Percentiles rank a stretch among this genome's conserved stretches.
Evolutionary conservation across 2,329 filamentous ascomycete genomes (phyloP).

Genomic region (Penicillium polonicum): DNA sequence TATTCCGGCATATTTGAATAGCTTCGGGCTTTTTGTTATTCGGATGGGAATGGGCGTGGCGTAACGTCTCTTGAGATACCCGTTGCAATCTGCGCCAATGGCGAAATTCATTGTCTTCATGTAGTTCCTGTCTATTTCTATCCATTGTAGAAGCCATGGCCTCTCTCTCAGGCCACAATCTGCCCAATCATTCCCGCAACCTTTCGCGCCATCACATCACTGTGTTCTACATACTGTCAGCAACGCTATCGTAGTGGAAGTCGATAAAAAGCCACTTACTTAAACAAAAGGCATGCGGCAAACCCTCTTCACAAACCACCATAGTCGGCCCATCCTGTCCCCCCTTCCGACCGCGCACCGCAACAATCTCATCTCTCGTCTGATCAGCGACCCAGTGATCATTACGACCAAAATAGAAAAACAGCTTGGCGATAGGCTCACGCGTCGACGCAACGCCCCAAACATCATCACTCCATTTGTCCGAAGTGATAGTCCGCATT

Average conservation of each 20-base stretch:
- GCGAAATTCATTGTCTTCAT: conserved; percentile 12
- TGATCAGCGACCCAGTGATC: conserved; percentile 63
- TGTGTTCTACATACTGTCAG: conserved; percentile 33
- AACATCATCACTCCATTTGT: conserved; percentile 59
- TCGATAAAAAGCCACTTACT: conserved; percentile 34
- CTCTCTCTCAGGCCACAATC: conserved; percentile 29
- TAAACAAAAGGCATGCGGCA: conserved; percentile 62
- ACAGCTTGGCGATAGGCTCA: conserved; percentile 47
- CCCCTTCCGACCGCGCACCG: conserved; percentile 37
- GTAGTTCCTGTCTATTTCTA: background rate
- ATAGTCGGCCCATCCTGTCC: conserved; percentile 48
- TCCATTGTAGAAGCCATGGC: background rate
- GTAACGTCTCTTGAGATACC: conserved; percentile 25
- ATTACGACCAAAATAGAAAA: conserved; percentile 59
- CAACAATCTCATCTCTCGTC: conserved; percentile 57
- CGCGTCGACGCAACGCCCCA: conserved; percentile 51
- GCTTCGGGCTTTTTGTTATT: background rate
- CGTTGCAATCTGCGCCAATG: conserved; percentile 13
- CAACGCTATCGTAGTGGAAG: background rate
- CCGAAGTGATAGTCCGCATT: conserved; percentile 55
- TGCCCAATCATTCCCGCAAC: conserved; percentile 50
- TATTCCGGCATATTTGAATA: background rate
- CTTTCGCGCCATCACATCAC: conserved; percentile 52
- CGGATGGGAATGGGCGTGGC: conserved; percentile 7
- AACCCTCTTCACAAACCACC: conserved; percentile 54